These are phyloP conservation scores for Backusella liffmaniae DNA, from an alignment of 192 early-diverging fungal genomes.

Conservation along the genomic window DNA sequence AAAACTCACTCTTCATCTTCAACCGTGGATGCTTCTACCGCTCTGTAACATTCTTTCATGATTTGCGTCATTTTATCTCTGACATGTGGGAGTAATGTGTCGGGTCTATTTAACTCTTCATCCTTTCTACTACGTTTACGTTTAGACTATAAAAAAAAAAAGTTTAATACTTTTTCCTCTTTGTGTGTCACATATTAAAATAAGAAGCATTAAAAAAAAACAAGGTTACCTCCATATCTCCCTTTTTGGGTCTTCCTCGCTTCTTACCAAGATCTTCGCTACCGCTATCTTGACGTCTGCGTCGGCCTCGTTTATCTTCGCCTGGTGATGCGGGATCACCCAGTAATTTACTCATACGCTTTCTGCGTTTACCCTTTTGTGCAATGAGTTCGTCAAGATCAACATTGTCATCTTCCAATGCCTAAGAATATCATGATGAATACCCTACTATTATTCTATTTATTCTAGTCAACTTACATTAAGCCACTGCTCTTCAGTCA, in stretches of 20 bases:
- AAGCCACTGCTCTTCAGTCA: conserved; percentile 95
- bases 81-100: conserved; percentile 45
- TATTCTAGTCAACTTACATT: conserved; percentile 35
- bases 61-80: conserved; percentile 58
- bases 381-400: conserved; percentile 12
- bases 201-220: background rate
- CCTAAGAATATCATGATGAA: conserved; percentile 29
- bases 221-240: conserved; percentile 13
- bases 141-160: background rate
- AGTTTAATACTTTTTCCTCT: background rate
- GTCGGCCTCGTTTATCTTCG: conserved; percentile 2
- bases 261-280: conserved; percentile 4
- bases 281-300: background rate
- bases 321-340: background rate
- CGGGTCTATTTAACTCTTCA: conserved; percentile 34
- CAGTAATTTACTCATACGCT: background rate
- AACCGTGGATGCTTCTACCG: conserved; percentile 55
- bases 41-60: conserved; percentile 58
- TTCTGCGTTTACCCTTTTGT: conserved; percentile 37
- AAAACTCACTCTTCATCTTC: conserved; percentile 43
- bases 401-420: conserved; percentile 48
- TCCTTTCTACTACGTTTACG: conserved; percentile 17
- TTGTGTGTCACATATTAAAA: background rate
- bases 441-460: background rate
- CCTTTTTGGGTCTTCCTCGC: conserved; percentile 20